Evolutionary conservation across 495 filamentous ascomycete genomes (phyloP), one percentile per base, ranked within the genome.

Genomic region (Hyphodiscus hymeniophilus): DNA sequence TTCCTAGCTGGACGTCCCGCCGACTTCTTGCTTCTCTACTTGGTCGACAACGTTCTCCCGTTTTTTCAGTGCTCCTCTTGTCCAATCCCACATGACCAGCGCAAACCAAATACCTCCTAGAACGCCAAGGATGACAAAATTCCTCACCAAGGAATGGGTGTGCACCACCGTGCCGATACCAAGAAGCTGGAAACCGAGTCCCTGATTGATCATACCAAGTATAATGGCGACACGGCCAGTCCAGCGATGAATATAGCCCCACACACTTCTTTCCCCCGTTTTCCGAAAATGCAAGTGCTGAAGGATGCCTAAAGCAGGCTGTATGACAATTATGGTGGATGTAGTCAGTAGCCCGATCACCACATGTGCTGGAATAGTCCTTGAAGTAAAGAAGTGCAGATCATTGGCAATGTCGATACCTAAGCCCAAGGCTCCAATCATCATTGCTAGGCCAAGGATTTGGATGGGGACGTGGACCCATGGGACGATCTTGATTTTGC

Each of bases 241-340:
- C 42, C 42, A 45, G 16, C 42, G 42, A 22, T 45, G 42, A 31
- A 45, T 32, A n/a, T 45, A 33, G 3, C n/a, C 42, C 7, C 3
- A 45, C 6, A 45, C 20, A n/a, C 42, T 45, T 28, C 20, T 45
- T 17, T n/a, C 16, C 10, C 42, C 42, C 3, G 42, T 45, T 28
- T 45, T 45, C 13, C 30, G 24, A n/a, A 45, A 45, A n/a, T 45
- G 28, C 13, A 16, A 21, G 28, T 45, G 42, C 28, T 45, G 42
- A 5, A 45, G 23, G 1, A 34, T 34, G 13, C 42, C 42, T 28
- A 45, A 31, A 5, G 30, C 30, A 3, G 42, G 42, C 16, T 45
- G 42, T 7, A 45, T 32, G 13, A 33, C n/a, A 34, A 45, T 45
- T 5, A 45, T 45, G 16, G 28, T 45, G 16, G 20, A 30, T 3